Evolutionary conservation across 1,139 yeast species (phyloP).

Genomic region (Saccharomyces uvarum): DNA sequence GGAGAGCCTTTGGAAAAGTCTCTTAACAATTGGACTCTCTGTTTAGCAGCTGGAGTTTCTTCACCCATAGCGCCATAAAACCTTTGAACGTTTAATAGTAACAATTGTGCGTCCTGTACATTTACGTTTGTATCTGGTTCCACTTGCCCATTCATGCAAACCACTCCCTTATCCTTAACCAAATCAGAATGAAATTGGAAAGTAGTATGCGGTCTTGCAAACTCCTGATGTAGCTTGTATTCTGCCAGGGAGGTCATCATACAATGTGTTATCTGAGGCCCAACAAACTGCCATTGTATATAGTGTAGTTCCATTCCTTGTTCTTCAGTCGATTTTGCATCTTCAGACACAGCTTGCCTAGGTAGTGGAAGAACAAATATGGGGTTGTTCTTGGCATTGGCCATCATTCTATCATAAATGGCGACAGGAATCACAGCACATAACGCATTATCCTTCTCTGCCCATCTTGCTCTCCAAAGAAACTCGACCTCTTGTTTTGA

Average conservation of each 20-base stretch:
- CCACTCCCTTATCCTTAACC: constrained; percentile 51
- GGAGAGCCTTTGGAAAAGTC: constrained; percentile 65
- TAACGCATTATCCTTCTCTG: constrained; percentile 49
- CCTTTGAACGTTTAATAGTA: constrained; percentile 74
- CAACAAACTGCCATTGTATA: constrained; percentile 90
- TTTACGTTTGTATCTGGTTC: constrained; percentile 63
- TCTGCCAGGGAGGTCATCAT: constrained; percentile 89
- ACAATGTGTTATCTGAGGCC: constrained; percentile 78
- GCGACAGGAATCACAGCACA: constrained; percentile 55
- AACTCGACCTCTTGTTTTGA: constrained; percentile 62
- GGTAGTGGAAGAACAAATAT: constrained; percentile 68
- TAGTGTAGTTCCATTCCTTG: constrained; percentile 66
- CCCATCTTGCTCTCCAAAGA: constrained; percentile 86
- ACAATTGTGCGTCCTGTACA: constrained; percentile 63
- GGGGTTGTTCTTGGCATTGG: constrained; percentile 68
- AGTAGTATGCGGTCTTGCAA: constrained; percentile 91
- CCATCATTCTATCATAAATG: constrained; percentile 53
- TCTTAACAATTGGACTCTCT: constrained; percentile 49
- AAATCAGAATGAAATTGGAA: constrained; percentile 81
- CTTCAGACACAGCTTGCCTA: constrained; percentile 30
- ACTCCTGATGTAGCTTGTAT: constrained; percentile 83
- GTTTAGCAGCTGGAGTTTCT: constrained; percentile 36
- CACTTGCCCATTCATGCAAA: constrained; percentile 80
- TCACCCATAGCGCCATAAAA: constrained; percentile 69
- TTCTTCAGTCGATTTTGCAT: constrained; percentile 4